These are phyloP conservation scores for Mycotypha africana DNA, from an alignment of 371 early-diverging fungal genomes.

Conservation along the genomic window DNA sequence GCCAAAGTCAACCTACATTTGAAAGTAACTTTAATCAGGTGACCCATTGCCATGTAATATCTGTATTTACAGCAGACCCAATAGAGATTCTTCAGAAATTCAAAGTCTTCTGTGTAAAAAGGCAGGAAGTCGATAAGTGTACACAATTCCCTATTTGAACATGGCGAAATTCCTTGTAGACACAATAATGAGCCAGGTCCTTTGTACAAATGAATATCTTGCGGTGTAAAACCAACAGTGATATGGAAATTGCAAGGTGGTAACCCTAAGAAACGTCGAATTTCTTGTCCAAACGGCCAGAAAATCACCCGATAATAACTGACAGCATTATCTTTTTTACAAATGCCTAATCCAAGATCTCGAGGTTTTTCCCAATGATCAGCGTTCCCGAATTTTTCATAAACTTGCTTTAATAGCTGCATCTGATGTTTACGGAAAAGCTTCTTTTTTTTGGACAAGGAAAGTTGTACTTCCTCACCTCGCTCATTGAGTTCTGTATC, in stretches of 20 bases:
- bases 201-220: constrained; percentile 20
- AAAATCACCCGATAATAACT: constrained; percentile 13
- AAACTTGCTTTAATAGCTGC: neutral
- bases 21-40: too few species aligned
- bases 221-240: constrained; percentile 17
- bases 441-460: neutral
- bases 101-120: constrained; percentile 3
- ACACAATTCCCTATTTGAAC: neutral
- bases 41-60: too few species aligned
- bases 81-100: constrained; percentile 4
- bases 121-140: neutral
- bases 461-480: neutral
- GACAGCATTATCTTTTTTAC: neutral
- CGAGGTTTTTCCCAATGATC: constrained; percentile 11
- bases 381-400: neutral
- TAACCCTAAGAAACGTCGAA: constrained; percentile 7
- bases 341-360: constrained; percentile 16
- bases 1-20: too few species aligned
- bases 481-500: neutral
- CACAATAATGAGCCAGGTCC: constrained; percentile 16
- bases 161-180: neutral
- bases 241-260: constrained; percentile 13
- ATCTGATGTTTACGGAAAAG: neutral
- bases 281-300: constrained; percentile 19
- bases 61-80: too few species aligned